A percentile compares a stretch with the other conserved stretches of the same genome.
Evolutionary conservation across 495 filamentous ascomycete genomes (phyloP).

Genomic region (Neurospora sp.): DNA sequence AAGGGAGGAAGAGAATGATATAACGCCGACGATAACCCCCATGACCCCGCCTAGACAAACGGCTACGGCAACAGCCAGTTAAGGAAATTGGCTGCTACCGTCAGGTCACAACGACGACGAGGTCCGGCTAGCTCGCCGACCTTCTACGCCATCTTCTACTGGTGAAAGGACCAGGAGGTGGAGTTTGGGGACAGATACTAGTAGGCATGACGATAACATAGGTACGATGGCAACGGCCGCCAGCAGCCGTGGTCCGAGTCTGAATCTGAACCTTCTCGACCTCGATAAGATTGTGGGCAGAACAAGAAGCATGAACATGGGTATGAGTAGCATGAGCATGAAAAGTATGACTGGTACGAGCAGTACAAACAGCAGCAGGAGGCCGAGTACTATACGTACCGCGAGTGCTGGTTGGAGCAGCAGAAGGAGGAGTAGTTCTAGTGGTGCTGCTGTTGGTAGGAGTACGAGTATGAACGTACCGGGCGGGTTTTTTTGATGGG

Average conservation of each 20-base stretch:
- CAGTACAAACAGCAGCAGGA: not conserved
- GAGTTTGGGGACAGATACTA: not conserved
- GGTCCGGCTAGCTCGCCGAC: not conserved
- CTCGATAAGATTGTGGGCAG: not conserved
- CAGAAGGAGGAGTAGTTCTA: not conserved
- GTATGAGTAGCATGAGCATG: not conserved
- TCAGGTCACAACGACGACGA: not conserved
- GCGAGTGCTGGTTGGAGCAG: not conserved
- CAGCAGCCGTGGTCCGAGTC: not conserved
- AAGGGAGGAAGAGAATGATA: not conserved
- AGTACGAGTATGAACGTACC: not conserved
- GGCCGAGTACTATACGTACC: not conserved
- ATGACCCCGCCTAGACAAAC: not conserved
- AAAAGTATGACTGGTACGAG: not conserved
- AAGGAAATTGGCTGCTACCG: not conserved
- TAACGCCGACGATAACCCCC: not conserved
- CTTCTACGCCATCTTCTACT: not conserved
- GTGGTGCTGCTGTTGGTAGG: not conserved
- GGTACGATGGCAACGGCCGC: not conserved
- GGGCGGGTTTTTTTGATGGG: not conserved
- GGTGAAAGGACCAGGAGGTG: not conserved
- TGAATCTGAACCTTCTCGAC: not conserved
- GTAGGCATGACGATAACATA: not conserved
- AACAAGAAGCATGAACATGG: not conserved
- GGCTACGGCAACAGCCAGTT: not conserved